Percentiles rank a stretch among this genome's conserved stretches.
Conservation (phyloP, 164 flowering plant genomes). For the Kalanchoe fedtschenkoi region DNA sequence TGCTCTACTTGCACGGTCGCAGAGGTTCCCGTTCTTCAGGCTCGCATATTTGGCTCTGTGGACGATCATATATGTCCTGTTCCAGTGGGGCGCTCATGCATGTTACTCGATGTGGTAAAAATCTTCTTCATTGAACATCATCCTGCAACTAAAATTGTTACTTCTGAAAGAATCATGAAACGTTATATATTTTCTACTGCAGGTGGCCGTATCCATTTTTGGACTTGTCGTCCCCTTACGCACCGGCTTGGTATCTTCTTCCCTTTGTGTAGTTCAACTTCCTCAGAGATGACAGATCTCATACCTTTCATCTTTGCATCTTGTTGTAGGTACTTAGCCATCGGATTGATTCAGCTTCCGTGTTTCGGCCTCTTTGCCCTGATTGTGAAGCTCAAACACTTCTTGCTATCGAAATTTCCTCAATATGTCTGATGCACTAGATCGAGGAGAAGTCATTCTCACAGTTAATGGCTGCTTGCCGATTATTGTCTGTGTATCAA, state of each 20-base stretch:
- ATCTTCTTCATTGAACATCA: neutral
- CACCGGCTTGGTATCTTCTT: constrained; percentile 38
- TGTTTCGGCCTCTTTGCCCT: constrained; percentile 25
- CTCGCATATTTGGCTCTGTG: constrained; percentile 42
- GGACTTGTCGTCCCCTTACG: constrained; percentile 34
- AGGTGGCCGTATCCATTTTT: constrained; percentile 72
- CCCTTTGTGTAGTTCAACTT: neutral
- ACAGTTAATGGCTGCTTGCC: neutral
- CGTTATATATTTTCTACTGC: too few relatives aligned
- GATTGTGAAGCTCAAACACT: constrained; percentile 19
- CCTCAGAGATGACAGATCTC: neutral
- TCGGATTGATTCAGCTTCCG: constrained; percentile 22
- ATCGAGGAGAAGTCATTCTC: neutral
- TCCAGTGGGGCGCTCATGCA: constrained; percentile 59
- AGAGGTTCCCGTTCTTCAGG: too few relatives aligned
- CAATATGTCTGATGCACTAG: constrained; percentile 11
- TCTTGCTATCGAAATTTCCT: constrained; percentile 19
- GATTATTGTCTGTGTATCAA: too few relatives aligned
- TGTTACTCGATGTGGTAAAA: constrained; percentile 34
- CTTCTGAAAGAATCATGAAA: too few relatives aligned
- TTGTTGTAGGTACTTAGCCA: constrained; percentile 30
- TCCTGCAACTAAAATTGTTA: too few relatives aligned
- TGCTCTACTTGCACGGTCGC: constrained; percentile 11
- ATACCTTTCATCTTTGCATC: too few relatives aligned
- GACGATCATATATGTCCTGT: constrained; percentile 36